Conservation (phyloP, 306 rosid genomes). For the Sindora glabra region DNA sequence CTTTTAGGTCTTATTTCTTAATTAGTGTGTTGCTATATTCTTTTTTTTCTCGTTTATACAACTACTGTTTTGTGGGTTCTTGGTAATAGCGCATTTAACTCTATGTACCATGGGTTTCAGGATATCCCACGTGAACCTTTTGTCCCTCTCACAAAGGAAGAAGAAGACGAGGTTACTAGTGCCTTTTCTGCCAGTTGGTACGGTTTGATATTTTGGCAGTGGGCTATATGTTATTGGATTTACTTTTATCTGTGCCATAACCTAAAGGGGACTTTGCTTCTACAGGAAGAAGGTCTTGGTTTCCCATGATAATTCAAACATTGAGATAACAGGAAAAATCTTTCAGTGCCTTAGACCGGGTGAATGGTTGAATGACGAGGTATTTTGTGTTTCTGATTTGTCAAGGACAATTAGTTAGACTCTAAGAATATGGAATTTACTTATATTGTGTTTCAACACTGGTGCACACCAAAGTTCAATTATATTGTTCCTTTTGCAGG, state of each 20-base stretch:
- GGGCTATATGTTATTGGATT: neutral
- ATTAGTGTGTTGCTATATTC: neutral
- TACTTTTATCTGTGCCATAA: constrained; percentile 12
- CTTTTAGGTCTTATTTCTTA: neutral
- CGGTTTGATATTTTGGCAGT: constrained; percentile 11
- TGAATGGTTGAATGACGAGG: constrained; percentile 97
- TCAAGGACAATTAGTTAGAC: too few relatives aligned
- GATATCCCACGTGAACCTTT: constrained; percentile 51
- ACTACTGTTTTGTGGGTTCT: neutral
- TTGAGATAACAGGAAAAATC: constrained; percentile 59
- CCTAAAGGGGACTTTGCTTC: constrained; percentile 5
- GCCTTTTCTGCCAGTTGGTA: constrained; percentile 62
- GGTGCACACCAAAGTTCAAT: constrained; percentile 8
- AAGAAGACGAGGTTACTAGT: constrained; percentile 32
- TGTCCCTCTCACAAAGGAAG: constrained; percentile 55
- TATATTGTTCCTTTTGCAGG: constrained; percentile 44
- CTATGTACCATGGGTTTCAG: constrained; percentile 37
- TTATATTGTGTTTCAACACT: constrained; percentile 1
- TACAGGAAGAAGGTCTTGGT: constrained; percentile 68
- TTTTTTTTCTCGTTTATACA: neutral
- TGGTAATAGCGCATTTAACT: neutral
- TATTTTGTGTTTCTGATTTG: too few relatives aligned
- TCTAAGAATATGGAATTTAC: neutral
- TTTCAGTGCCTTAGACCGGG: constrained; percentile 66
- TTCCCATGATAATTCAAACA: constrained; percentile 62